Base-by-base conservation (phyloP, 805 yeast species). In the Babjeviella inositovora region DNA sequence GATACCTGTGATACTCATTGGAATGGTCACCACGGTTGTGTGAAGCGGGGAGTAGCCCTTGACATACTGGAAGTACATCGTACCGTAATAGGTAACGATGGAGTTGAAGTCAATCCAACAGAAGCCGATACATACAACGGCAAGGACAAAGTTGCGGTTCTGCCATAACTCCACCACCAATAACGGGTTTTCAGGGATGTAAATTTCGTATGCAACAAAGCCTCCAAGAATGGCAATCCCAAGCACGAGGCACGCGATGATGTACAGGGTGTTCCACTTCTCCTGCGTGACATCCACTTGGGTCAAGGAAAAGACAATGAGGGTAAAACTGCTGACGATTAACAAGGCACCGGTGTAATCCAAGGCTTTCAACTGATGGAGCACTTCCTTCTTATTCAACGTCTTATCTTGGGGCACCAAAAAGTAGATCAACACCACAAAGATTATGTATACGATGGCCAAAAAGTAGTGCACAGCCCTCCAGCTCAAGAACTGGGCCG, bases 331-430 rank as follows among this genome's bases (percentile, higher is more conserved):
- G n/a, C 8, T 16, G n/a, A 16, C n/a, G 18, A n/a, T 8, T 16
- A 16, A 16, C n/a, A 16, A 16, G 18, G 18, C 18, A 16, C 18
- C 18, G n/a, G n/a, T n/a, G n/a, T 16, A 16, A n/a, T 16, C 18
- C 18, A 16, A 16, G 8, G 18, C 18, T n/a, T 16, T 16, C 18
- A 16, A 16, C 9, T 8, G 8, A 8, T 16, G 8, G 9, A 8
- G n/a, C 8, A 8, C n/a, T 16, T 16, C 18, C n/a, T 16, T 16
- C 18, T n/a, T 8, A 16, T 16, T 16, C 8, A 16, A n/a, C n/a
- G 8, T n/a, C 8, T 8, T 8, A 16, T 16, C 18, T 8, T 16
- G 9, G 8, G 18, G 18, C 8, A 16, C n/a, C 9, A 16, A 8
- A 16, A 8, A 16, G 18, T 8, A 16, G 8, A n/a, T n/a, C n/a